Evolutionary conservation across 768 basidiomycete genomes (phyloP).

Genomic region (Boletus pseudopeckii): DNA sequence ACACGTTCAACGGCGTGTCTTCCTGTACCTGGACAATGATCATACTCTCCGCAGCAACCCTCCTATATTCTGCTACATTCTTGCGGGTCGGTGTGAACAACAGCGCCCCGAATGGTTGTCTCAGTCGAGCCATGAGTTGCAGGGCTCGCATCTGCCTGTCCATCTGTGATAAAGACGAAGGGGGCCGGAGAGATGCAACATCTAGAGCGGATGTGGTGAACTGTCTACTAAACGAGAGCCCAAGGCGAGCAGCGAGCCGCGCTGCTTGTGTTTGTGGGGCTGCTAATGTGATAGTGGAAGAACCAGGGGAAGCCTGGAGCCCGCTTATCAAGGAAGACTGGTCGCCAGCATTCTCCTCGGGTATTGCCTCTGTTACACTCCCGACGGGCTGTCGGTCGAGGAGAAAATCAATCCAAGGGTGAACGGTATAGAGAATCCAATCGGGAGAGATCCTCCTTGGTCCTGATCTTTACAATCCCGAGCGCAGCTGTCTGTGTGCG

Average conservation of each 20-base stretch:
- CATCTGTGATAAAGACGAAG: not conserved
- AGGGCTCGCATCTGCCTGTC: not conserved
- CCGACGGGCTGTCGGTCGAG: not conserved
- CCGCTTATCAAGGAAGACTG: not conserved
- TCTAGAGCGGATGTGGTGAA: not conserved
- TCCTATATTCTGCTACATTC: constrained; percentile 4
- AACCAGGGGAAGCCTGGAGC: too few relatives aligned
- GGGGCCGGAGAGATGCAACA: not conserved
- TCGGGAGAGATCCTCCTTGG: constrained; percentile 5
- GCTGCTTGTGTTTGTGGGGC: not conserved
- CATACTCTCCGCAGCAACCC: constrained; percentile 4
- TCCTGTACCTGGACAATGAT: constrained; percentile 6
- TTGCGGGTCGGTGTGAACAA: constrained; percentile 2
- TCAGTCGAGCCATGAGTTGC: not conserved
- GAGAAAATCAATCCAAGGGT: constrained; percentile 17
- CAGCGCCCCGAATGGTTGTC: constrained; percentile 8
- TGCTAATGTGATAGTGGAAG: not conserved
- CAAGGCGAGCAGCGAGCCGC: not conserved
- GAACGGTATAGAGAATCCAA: not conserved
- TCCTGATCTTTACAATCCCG: constrained; percentile 7
- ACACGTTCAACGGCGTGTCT: not conserved
- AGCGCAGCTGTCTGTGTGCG: not conserved
- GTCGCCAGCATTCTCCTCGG: not conserved
- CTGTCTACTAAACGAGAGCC: not conserved
- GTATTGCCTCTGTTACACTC: not conserved